A percentile compares a stretch with the other conserved stretches of the same genome.
These are phyloP conservation scores for Speleostelium caveatum DNA, from an alignment of 78 protist genomes.

Conservation along the genomic window DNA sequence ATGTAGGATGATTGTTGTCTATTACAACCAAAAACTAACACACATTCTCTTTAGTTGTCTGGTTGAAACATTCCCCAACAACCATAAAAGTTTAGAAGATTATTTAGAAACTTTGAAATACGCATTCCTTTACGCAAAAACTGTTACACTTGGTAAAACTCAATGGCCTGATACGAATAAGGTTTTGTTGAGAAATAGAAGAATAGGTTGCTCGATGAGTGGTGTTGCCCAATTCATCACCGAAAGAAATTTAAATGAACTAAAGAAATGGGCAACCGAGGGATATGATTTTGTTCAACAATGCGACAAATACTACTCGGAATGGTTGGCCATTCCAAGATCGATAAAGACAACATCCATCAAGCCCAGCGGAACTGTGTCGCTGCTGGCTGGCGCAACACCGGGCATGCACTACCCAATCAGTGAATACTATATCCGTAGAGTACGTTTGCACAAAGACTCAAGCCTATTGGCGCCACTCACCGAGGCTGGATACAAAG, in stretches of 20 bases:
- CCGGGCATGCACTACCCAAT: constrained; percentile 96
- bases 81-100: constrained; percentile 81
- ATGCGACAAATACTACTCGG: constrained; percentile 54
- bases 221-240: constrained; percentile 92
- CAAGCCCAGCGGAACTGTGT: constrained; percentile 95
- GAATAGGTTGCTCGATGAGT: constrained; percentile 93
- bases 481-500: constrained; percentile 73
- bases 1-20: too few relatives aligned
- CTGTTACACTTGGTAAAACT: constrained; percentile 92
- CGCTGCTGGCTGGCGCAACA: constrained; percentile 93
- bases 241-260: constrained; percentile 42
- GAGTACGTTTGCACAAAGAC: constrained; percentile 81
- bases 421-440: constrained; percentile 87
- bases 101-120: constrained; percentile 77
- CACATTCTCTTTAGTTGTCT: constrained; percentile 76
- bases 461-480: constrained; percentile 75
- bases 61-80: constrained; percentile 93
- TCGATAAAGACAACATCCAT: constrained; percentile 94
- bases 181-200: constrained; percentile 90
- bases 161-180: constrained; percentile 91
- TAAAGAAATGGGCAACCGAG: constrained; percentile 83
- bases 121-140: constrained; percentile 93
- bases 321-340: constrained; percentile 83
- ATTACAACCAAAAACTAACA: not conserved
- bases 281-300: constrained; percentile 80